A percentile compares a stretch with the other conserved stretches of the same genome.
Evolutionary conservation across 2,329 filamentous ascomycete genomes (phyloP).

Genomic region (Microsporum canis): DNA sequence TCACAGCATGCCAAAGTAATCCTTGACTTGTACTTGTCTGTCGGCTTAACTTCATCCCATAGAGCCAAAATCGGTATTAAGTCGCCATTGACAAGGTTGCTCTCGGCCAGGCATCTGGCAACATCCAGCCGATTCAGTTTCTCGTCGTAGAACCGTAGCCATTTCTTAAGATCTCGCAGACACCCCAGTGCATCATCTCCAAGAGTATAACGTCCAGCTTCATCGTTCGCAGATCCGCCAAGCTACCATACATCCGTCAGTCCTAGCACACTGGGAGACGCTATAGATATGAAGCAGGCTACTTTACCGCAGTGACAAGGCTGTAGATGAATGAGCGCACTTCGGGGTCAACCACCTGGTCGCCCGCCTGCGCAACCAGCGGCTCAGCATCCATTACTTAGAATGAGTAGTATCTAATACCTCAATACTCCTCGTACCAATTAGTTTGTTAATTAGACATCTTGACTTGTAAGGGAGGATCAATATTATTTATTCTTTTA

Average conservation of each 20-base stretch:
- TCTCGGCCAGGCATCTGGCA: constrained; percentile 79
- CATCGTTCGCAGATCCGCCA: constrained; percentile 67
- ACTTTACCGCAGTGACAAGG: constrained; percentile 80
- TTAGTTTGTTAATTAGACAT: not conserved
- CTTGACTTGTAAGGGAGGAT: not conserved
- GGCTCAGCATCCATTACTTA: constrained; percentile 33
- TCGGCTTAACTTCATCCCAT: constrained; percentile 62
- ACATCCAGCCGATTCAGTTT: constrained; percentile 91
- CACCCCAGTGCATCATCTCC: constrained; percentile 90
- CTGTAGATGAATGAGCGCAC: constrained; percentile 89
- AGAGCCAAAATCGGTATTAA: constrained; percentile 75
- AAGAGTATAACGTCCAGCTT: constrained; percentile 72
- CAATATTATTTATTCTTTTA: not conserved
- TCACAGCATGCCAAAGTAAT: constrained; percentile 66
- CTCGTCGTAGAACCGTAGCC: constrained; percentile 89
- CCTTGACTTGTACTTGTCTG: constrained; percentile 64
- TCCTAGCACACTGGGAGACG: not conserved
- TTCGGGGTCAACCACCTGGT: constrained; percentile 66
- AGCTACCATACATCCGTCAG: constrained; percentile 45
- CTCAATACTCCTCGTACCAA: not conserved
- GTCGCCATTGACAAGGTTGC: constrained; percentile 83
- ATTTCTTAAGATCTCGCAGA: constrained; percentile 85
- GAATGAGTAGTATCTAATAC: not conserved
- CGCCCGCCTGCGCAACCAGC: constrained; percentile 24
- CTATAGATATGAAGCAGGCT: not conserved